A percentile compares a stretch with the other conserved stretches of the same genome.
These are phyloP conservation scores for Blastobotrys proliferans DNA, from an alignment of 1,139 yeast species.

Conservation along the genomic window DNA sequence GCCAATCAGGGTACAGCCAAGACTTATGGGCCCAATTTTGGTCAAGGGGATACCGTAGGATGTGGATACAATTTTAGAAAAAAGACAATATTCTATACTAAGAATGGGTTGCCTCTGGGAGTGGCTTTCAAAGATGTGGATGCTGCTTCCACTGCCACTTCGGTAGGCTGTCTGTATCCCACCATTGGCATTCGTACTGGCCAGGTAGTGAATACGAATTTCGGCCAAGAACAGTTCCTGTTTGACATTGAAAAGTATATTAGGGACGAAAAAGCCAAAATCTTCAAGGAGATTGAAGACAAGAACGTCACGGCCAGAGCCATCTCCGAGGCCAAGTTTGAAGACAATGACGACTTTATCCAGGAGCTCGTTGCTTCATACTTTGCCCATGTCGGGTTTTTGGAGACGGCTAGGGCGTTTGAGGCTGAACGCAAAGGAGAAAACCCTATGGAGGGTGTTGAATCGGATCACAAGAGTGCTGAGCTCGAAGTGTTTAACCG, in stretches of 20 bases:
- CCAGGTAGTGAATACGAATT: constrained; percentile 57
- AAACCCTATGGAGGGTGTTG: background rate
- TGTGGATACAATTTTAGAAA: constrained; percentile 75
- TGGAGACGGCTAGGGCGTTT: constrained; percentile 63
- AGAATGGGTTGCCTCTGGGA: constrained; percentile 68
- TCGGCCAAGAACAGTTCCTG: constrained; percentile 61
- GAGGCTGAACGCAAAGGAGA: constrained; percentile 34
- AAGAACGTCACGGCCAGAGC: constrained; percentile 12
- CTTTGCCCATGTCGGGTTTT: constrained; percentile 68
- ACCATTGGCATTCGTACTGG: constrained; percentile 46
- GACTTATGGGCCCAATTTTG: constrained; percentile 46
- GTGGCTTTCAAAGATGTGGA: constrained; percentile 47
- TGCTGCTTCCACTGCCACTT: no score
- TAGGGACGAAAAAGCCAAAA: constrained; percentile 39
- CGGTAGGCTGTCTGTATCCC: constrained; percentile 41
- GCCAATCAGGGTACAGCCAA: constrained; percentile 42
- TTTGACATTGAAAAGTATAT: constrained; percentile 71
- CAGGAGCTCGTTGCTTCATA: constrained; percentile 63
- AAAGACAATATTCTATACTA: constrained; percentile 66
- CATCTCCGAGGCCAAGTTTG: constrained; percentile 10
- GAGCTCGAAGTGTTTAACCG: constrained; percentile 45
- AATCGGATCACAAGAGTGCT: constrained; percentile 13
- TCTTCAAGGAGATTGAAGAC: constrained; percentile 20
- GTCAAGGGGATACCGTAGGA: constrained; percentile 66
- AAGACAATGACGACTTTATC: constrained; percentile 37